These are phyloP conservation scores for Plectosphaerella plurivora DNA, from an alignment of 2,329 filamentous ascomycete species.

Conservation along the genomic window DNA sequence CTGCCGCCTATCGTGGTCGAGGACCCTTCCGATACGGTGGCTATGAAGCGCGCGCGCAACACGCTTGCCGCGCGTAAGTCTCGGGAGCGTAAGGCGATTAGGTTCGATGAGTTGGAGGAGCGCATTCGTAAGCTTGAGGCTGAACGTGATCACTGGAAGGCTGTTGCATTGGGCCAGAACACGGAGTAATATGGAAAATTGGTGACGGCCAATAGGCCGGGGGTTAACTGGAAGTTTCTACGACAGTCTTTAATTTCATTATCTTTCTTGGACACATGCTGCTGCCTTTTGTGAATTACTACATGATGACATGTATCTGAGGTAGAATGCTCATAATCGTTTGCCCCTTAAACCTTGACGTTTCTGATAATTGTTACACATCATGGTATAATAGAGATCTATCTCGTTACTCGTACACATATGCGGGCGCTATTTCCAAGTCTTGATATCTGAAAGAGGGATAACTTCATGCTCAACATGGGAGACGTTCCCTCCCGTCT, in stretches of 20 bases:
- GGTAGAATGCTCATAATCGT: too few species aligned
- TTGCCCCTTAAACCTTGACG: too few species aligned
- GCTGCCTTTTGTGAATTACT: too few species aligned
- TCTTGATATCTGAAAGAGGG: too few species aligned
- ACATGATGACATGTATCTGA: too few species aligned
- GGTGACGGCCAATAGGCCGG: not conserved
- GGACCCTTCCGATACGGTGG: slow-evolving; percentile 69
- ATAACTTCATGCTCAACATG: too few species aligned
- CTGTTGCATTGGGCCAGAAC: slow-evolving; percentile 35
- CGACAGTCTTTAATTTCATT: not conserved
- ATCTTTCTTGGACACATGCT: not conserved
- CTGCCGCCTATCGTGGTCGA: slow-evolving; percentile 73
- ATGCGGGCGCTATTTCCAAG: too few species aligned
- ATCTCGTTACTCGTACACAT: too few species aligned
- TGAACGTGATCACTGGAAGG: slow-evolving; percentile 64
- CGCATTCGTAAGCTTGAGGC: slow-evolving; percentile 66
- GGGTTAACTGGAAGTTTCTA: slow-evolving; percentile 1
- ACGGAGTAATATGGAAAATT: not conserved
- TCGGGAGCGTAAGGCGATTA: slow-evolving; percentile 76
- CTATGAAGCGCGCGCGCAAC: slow-evolving; percentile 90
- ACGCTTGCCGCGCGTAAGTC: slow-evolving; percentile 92
- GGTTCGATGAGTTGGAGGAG: slow-evolving; percentile 69
- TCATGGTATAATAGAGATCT: too few species aligned
- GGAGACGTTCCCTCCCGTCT: too few species aligned
- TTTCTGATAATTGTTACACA: too few species aligned